A percentile compares a stretch with the other conserved stretches of the same genome.
These are phyloP conservation scores for Neurospora sp. DNA, from an alignment of 495 filamentous ascomycete species.

Conservation along the genomic window DNA sequence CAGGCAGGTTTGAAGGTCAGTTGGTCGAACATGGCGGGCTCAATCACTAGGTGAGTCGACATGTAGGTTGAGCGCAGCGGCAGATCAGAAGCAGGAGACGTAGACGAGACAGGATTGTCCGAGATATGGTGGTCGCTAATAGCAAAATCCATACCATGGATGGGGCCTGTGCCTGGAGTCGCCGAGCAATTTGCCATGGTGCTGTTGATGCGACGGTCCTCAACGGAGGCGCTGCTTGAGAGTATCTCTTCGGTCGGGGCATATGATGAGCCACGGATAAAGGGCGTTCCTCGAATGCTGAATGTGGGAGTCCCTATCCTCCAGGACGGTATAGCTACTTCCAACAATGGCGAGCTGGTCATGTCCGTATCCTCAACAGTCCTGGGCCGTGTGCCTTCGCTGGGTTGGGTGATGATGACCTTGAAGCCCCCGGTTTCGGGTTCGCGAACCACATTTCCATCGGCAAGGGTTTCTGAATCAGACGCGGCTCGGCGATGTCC, in stretches of 20 bases:
- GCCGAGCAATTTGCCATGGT: not conserved
- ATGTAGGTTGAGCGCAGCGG: conserved; percentile 29
- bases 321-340: conserved; percentile 80
- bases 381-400: conserved; percentile 47
- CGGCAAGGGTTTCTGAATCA: conserved; percentile 34
- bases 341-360: conserved; percentile 46
- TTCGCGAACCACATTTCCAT: conserved; percentile 35
- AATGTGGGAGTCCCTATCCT: conserved; percentile 76
- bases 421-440: conserved; percentile 60
- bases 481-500: conserved; percentile 37
- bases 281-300: conserved; percentile 64
- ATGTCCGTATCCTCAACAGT: conserved; percentile 48
- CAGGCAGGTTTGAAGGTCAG: conserved; percentile 58
- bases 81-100: conserved; percentile 13
- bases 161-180: not conserved
- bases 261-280: conserved; percentile 66
- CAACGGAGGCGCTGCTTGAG: conserved; percentile 34
- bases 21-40: conserved; percentile 64
- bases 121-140: not conserved
- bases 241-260: conserved; percentile 42
- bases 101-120: not conserved
- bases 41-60: conserved; percentile 37
- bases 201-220: conserved; percentile 6
- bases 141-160: not conserved
- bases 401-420: conserved; percentile 73